Conservation (phyloP, 495 filamentous ascomycete species). For the Coniosporium apollinis region DNA sequence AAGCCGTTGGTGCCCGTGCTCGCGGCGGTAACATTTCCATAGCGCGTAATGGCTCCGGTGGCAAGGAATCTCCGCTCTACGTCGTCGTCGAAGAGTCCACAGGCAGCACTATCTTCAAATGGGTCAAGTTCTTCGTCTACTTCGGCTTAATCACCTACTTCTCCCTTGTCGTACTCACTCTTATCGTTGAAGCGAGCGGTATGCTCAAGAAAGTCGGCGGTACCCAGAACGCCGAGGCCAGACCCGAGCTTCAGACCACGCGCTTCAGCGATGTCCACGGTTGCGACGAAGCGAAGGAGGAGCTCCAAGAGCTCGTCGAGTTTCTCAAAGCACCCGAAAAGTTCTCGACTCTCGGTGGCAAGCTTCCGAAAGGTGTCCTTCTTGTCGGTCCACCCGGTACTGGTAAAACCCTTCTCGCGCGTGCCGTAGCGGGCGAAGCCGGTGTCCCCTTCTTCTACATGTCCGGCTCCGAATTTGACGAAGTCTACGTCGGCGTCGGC, state of each 20-base stretch:
- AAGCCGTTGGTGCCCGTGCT: constrained; percentile 65
- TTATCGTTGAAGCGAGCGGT: constrained; percentile 63
- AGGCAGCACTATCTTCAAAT: constrained; percentile 64
- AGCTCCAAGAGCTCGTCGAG: constrained; percentile 90
- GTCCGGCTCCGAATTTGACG: constrained; percentile 97
- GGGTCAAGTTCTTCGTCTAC: constrained; percentile 69
- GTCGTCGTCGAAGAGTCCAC: constrained; percentile 91
- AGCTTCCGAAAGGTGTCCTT: constrained; percentile 90
- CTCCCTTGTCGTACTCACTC: constrained; percentile 52
- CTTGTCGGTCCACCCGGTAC: constrained; percentile 93
- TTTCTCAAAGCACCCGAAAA: constrained; percentile 84
- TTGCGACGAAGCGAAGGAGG: constrained; percentile 95
- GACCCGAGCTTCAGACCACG: constrained; percentile 74
- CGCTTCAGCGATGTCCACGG: constrained; percentile 92
- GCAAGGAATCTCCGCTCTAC: constrained; percentile 66
- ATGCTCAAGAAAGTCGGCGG: constrained; percentile 62
- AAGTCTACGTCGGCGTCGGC: constrained; percentile 94
- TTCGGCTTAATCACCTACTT: constrained; percentile 64
- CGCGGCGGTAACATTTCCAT: constrained; percentile 48
- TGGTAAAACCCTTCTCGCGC: constrained; percentile 92
- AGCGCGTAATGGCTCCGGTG: constrained; percentile 41
- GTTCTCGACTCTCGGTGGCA: constrained; percentile 83
- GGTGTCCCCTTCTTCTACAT: constrained; percentile 99
- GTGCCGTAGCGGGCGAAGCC: constrained; percentile 90
- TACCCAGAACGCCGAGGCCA: constrained; percentile 58